Base-by-base conservation (phyloP, 768 basidiomycete species). In the Trametes punicea region DNA sequence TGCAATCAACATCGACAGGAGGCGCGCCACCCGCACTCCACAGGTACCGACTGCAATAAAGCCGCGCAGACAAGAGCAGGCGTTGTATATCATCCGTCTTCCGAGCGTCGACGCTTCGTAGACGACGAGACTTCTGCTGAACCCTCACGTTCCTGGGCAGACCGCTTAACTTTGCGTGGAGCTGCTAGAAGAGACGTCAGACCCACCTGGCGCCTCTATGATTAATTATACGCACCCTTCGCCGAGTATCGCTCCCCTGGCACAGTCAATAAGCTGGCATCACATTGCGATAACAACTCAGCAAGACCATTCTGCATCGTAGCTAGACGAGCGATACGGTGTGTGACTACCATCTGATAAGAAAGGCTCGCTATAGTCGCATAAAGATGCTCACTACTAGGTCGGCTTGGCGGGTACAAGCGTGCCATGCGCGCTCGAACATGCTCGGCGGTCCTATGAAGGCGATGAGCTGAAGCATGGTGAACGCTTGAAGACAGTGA, bases 371-470 rank as follows among this genome's bases (percentile, higher is more conserved):
- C 29, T 2, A 20, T 15, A 21, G 18, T 33, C 31, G 21, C 2
- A 8, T 1, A 31, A 18, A 6, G 13, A 6, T 15, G 26, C 59
- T 45, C 45, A 59, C 60, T 41, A 39, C 46, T 20, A 4, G 63
- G 52, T 16, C 48, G 46, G 9, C 39, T 30, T 0, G 55, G 52
- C 1, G 49, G 40, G 33, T 64, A 64, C 7, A 64, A 21, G 1
- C 21, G 29, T 21, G 54, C 34, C 63, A 64, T 55, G 6, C 63
- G 60, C 3, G 23, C 46, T 18, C 55, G 61, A 6, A 62, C 58
- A 11, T 42, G 39, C 6, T 52, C 34, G 1, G 56, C 53, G n/a
- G 39, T 26, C 6, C 63, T 64, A 45, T 9, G n/a, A 41, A 18
- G 21, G 11, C 26, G n/a, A 4, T 23, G 6, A 8, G 13, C 7